These are phyloP conservation scores for Eucalyptus curtisii DNA, from an alignment of 345 rosid genomes.

Conservation along the genomic window DNA sequence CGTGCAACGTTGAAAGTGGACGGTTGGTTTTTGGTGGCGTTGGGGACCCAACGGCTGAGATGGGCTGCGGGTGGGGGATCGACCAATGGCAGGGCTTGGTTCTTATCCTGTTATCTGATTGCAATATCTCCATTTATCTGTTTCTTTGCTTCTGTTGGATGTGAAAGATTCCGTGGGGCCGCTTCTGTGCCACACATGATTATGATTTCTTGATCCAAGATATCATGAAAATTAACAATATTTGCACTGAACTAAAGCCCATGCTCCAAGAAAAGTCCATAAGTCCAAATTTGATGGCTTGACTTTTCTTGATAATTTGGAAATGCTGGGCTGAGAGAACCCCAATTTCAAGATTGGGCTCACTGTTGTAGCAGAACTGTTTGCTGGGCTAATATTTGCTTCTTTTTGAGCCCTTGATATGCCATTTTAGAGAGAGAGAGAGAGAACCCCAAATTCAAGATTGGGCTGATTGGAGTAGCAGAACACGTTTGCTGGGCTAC, in stretches of 20 bases:
- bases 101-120: not conserved
- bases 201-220: not conserved
- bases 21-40: slow-evolving; percentile 2
- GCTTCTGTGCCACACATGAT: not conserved
- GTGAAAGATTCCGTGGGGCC: slow-evolving; percentile 38
- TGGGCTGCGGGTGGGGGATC: not conserved
- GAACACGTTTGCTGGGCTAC: not conserved
- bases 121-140: slow-evolving; percentile 38
- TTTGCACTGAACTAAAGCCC: not conserved
- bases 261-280: not conserved
- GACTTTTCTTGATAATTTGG: not conserved
- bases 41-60: not conserved
- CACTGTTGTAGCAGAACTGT: not conserved
- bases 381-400: not conserved
- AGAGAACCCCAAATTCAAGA: not conserved
- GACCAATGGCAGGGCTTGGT: slow-evolving; percentile 12
- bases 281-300: not conserved
- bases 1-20: not conserved
- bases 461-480: not conserved
- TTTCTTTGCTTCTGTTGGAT: slow-evolving; percentile 35
- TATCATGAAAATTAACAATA: not conserved
- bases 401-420: not conserved
- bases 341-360: not conserved
- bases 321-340: not conserved
- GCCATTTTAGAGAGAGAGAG: not conserved